Evolutionary conservation across 2,329 filamentous ascomycete species (phyloP).

Genomic region (Beauveria caledonica): DNA sequence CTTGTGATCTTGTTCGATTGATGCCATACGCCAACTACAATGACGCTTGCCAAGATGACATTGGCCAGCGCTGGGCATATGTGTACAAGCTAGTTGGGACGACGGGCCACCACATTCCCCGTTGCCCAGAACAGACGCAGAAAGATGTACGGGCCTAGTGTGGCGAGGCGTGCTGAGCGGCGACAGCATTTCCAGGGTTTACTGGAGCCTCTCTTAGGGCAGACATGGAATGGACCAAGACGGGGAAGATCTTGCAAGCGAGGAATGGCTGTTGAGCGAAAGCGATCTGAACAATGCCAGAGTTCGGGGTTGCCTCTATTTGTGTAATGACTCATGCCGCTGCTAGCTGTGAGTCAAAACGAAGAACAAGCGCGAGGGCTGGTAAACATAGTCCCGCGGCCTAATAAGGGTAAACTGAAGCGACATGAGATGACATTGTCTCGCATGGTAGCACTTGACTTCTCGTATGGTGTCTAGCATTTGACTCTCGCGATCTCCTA

Average conservation of each 20-base stretch:
- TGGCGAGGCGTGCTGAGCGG: not conserved
- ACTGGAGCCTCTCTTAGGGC: not conserved
- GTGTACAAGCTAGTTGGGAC: no score
- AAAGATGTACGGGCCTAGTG: not conserved
- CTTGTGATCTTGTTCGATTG: no score
- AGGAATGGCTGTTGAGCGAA: not conserved
- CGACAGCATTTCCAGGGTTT: not conserved
- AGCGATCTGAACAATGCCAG: not conserved
- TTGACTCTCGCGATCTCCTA: not conserved
- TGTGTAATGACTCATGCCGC: not conserved
- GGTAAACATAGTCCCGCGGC: no score
- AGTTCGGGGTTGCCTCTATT: not conserved
- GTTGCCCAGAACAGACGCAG: not conserved
- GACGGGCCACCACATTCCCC: not conserved
- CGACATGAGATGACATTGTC: not conserved
- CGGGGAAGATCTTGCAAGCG: not conserved
- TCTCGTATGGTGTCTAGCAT: not conserved
- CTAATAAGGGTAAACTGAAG: not conserved
- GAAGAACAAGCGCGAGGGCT: not conserved
- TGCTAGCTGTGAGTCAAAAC: not conserved
- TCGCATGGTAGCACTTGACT: no score
- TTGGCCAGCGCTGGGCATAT: no score
- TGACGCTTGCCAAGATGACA: no score
- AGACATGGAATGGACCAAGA: not conserved
- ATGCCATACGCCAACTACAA: no score